These are phyloP conservation scores for Sodiomyces alkalinus DNA, from an alignment of 2,329 filamentous ascomycete species.

Conservation along the genomic window DNA sequence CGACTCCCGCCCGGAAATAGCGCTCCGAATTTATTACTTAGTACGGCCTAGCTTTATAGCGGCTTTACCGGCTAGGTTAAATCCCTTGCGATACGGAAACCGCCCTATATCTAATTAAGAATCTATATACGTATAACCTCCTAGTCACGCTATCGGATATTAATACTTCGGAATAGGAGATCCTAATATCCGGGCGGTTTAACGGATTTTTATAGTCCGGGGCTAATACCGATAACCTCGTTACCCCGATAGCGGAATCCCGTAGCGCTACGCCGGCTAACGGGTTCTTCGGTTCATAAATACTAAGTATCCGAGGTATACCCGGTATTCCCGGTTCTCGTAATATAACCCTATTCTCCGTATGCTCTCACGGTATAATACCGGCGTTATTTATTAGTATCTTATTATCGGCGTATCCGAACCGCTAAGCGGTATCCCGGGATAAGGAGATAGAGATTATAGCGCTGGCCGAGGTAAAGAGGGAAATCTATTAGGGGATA, in stretches of 20 bases:
- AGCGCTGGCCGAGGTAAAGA: constrained; percentile 77
- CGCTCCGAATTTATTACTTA: constrained; percentile 63
- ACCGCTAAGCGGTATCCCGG: constrained; percentile 55
- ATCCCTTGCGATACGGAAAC: constrained; percentile 74
- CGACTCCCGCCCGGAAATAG: constrained; percentile 50
- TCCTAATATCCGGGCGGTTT: constrained; percentile 82
- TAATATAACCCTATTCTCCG: constrained; percentile 30
- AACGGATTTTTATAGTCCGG: constrained; percentile 93
- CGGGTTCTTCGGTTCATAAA: constrained; percentile 26
- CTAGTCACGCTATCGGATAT: constrained; percentile 79
- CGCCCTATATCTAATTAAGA: constrained; percentile 72
- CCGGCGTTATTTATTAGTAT: constrained; percentile 43
- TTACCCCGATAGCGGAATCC: constrained; percentile 26
- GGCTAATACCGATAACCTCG: constrained; percentile 46
- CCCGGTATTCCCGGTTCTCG: constrained; percentile 26
- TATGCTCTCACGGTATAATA: constrained; percentile 41
- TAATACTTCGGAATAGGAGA: constrained; percentile 89
- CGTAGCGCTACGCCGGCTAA: constrained; percentile 36
- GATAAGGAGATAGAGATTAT: constrained; percentile 92
- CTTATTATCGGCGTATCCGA: constrained; percentile 30
- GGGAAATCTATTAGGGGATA: constrained; percentile 89
- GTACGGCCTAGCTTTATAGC: constrained; percentile 64
- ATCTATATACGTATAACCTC: constrained; percentile 69
- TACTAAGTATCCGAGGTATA: constrained; percentile 23
- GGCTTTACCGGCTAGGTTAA: constrained; percentile 61